Base-by-base conservation (phyloP, 345 rosid genomes). In the Clarkia xantiana region DNA sequence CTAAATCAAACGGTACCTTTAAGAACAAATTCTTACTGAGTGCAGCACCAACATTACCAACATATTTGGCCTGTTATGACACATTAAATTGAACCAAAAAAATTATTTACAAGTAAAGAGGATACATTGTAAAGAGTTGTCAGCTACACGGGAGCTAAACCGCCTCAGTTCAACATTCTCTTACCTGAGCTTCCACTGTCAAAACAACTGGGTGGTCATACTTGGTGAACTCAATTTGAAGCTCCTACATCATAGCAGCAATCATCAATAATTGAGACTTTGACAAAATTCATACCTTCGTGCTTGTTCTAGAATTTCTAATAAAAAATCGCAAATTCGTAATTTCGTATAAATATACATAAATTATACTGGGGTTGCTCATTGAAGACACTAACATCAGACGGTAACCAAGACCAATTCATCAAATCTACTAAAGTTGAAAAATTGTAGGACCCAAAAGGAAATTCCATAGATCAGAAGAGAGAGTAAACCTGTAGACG, bases 111-210 rank as follows among this genome's bases (percentile, higher is more conserved):
- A n/a, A 4, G 18, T 2, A 42, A 9, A 45, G 18, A 10, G 14
- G 39, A n/a, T 22, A 29, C 4, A 29, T 9, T 23, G 10, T 9
- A 42, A 7, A 34, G 18, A 18, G 23, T 1, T 43, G 41, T 22
- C 44, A 17, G 47, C 49, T 12, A 23, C 3, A 57, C 34, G 54
- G 23, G 22, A 39, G 5, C 19, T 12, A 11, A 47, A 9, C 66
- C 44, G 36, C n/a, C 55, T 16, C 47, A 6, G 29, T 43, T 39
- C 47, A 16, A 9, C 48, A 38, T 34, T 36, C 16, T 12, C 40
- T 62, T 66, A 79, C 91, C 94, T 81, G 91, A n/a, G 64, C 93
- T 67, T 81, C 95, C 6, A 81, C 97, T 0, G 93, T 90, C 79
- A 83, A 51, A 63, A 79, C 96, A 56, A 74, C 70, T 6, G 86